Base-by-base conservation (phyloP, 108 stramenopile genomes). In the Nitzschia sp. region DNA sequence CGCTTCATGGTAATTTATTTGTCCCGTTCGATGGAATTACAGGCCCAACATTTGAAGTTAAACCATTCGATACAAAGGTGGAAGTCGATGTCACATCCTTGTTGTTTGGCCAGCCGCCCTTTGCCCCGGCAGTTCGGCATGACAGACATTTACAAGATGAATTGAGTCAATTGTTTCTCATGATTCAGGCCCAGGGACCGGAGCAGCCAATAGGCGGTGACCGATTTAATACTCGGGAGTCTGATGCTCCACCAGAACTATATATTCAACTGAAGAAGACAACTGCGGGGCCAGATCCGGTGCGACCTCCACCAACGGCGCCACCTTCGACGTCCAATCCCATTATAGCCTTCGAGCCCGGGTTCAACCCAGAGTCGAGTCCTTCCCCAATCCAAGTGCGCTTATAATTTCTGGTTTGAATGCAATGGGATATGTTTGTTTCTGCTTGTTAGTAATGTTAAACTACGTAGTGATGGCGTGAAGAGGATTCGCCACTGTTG, bases 81-180 rank as follows among this genome's bases (percentile, higher is more conserved):
- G 58, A 72, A 51, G 62, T 72, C 27, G 71, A 72, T 47, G 26
- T 72, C 46, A 64, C 71, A 0, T 54, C 51, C 15, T 31, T 72
- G 18, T 57, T 72, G 18, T 72, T 64, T 64, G 63, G 49, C 24
- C 61, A 62, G 33, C 61, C 61, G 17, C 66, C 66, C 3, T 62
- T 34, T 34, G 28, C 19, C 0, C 2, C 30, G 1, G 17, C 8
- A 13, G 13, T 23, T 46, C 36, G 59, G 23, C 56, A 29, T 34
- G 58, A 15, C 3, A 0, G 27, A 29, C n/a, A 62, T 23, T 13
- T 57, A 11, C 56, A 57, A 30, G 61, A 42, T 13, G 24, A 34
- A 21, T 18, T 19, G 21, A n/a, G 38, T 1, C 62, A 72, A 56
- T 2, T 72, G 3, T 23, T 64, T 17, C 17, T 72, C 1, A 72